Percentiles rank a stretch among this genome's conserved stretches.
Evolutionary conservation across 306 rosid species (phyloP).

Genomic region (Datisca glomerata): DNA sequence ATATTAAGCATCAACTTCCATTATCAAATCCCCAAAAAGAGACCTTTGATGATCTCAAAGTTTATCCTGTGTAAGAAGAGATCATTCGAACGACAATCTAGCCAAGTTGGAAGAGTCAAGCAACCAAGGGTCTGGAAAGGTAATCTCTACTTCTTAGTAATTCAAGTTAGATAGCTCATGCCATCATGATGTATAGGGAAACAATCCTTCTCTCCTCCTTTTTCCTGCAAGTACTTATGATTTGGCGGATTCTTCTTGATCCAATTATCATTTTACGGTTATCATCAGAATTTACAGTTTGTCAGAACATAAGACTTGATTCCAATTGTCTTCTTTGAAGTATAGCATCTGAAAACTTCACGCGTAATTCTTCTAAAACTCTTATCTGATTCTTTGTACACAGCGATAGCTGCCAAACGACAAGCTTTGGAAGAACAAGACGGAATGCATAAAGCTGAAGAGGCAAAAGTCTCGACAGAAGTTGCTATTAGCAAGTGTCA

Average conservation of each 20-base stretch:
- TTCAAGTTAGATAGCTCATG: not conserved
- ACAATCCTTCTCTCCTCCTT: too few species aligned
- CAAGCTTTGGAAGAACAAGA: constrained; percentile 35
- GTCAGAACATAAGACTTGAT: too few species aligned
- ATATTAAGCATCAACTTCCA: too few species aligned
- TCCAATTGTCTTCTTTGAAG: too few species aligned
- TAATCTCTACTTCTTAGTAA: constrained; percentile 8
- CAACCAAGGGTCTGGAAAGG: constrained; percentile 44
- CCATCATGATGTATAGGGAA: too few species aligned
- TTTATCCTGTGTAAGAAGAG: constrained; percentile 42
- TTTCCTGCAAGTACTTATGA: too few species aligned
- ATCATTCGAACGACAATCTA: constrained; percentile 49
- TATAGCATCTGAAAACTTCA: too few species aligned
- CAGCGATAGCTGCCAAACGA: constrained; percentile 40
- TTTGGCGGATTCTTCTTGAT: too few species aligned
- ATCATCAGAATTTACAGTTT: too few species aligned
- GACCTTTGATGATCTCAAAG: constrained; percentile 28
- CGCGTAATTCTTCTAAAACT: too few species aligned
- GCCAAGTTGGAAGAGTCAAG: constrained; percentile 48
- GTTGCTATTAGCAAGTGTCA: constrained; percentile 44
- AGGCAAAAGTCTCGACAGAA: constrained; percentile 36
- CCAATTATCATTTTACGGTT: too few species aligned
- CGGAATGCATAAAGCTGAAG: constrained; percentile 27
- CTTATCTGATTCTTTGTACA: not conserved
- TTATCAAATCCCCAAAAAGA: too few species aligned